Conservation (phyloP, 192 early-diverging fungal species). For the Umbelopsis sp. region DNA sequence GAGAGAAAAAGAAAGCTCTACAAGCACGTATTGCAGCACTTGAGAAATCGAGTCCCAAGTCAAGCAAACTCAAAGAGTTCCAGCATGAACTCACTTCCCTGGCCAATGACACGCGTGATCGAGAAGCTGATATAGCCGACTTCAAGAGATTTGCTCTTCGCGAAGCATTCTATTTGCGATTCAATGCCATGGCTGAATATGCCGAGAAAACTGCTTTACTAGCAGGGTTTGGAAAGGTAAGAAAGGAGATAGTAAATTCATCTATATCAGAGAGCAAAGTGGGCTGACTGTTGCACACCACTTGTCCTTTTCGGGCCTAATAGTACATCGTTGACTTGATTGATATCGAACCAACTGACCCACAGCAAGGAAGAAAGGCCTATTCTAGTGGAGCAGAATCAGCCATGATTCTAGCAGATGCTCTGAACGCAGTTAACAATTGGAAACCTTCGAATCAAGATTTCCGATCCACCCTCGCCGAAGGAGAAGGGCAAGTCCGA, state of each 20-base stretch:
- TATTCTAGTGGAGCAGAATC: slow-evolving; percentile 35
- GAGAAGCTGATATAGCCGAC: slow-evolving; percentile 40
- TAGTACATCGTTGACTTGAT: slow-evolving; percentile 38
- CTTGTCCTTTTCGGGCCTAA: neutral
- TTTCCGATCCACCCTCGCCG: slow-evolving; percentile 35
- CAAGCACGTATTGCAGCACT: slow-evolving; percentile 35
- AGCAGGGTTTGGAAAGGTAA: slow-evolving; percentile 42
- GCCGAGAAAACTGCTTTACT: slow-evolving; percentile 39
- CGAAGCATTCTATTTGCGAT: slow-evolving; percentile 44
- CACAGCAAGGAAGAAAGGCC: slow-evolving; percentile 23
- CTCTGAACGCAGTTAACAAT: slow-evolving; percentile 32
- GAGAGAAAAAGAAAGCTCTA: slow-evolving; percentile 39
- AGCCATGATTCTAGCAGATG: slow-evolving; percentile 36
- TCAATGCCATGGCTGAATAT: slow-evolving; percentile 44
- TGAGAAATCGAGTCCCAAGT: slow-evolving; percentile 24
- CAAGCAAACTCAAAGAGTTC: slow-evolving; percentile 37
- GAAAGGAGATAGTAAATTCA: neutral
- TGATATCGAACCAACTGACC: slow-evolving; percentile 38
- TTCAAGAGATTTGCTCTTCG: slow-evolving; percentile 45
- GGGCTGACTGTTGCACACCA: neutral
- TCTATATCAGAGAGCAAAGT: neutral
- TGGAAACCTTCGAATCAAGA: slow-evolving; percentile 38
- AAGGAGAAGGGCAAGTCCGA: slow-evolving; percentile 24
- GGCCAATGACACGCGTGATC: slow-evolving; percentile 35
- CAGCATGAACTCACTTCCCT: slow-evolving; percentile 35